phyloP scores from a whole-genome alignment of 805 yeast species.

The Candida suzukii region DNA sequence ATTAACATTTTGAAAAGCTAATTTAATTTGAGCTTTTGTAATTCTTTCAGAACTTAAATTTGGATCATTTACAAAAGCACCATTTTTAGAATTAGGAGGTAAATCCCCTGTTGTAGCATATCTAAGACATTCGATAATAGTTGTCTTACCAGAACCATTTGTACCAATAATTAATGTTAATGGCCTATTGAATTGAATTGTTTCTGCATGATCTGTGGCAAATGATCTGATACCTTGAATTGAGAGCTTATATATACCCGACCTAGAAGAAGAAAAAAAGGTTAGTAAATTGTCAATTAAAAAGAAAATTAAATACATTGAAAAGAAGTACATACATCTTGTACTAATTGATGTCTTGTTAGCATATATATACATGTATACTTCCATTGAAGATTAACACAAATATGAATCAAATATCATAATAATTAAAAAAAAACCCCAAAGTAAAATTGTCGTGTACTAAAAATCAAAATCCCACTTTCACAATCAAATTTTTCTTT shows the following conservation, averaged over 20 bases:
- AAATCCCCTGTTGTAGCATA: constrained; percentile 93
- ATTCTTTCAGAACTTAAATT: constrained; percentile 65
- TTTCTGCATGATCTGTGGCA: constrained; percentile 76
- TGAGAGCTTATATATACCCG: constrained; percentile 49
- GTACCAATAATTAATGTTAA: constrained; percentile 91
- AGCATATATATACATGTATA: too few species aligned
- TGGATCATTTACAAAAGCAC: constrained; percentile 95
- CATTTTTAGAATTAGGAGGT: constrained; percentile 94
- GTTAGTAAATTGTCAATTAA: too few species aligned
- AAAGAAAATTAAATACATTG: too few species aligned
- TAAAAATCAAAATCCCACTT: too few species aligned
- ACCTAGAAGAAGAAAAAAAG: constrained; percentile 18
- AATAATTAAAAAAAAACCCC: too few species aligned
- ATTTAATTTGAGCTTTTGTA: constrained; percentile 84
- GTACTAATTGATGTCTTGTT: too few species aligned
- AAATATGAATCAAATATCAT: background rate
- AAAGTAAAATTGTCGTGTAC: too few species aligned
- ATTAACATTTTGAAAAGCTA: constrained; percentile 71
- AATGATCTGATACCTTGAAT: constrained; percentile 90
- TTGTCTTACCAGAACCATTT: constrained; percentile 95
- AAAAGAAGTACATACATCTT: background rate
- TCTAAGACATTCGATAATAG: constrained; percentile 88
- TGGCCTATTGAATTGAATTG: constrained; percentile 85
- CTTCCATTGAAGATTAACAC: too few species aligned
- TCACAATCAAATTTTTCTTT: too few species aligned